Percentiles rank a stretch among this genome's conserved stretches.
These are phyloP conservation scores for Gnetum montanum DNA, from an alignment of 75 land plant genomes.

Conservation along the genomic window DNA sequence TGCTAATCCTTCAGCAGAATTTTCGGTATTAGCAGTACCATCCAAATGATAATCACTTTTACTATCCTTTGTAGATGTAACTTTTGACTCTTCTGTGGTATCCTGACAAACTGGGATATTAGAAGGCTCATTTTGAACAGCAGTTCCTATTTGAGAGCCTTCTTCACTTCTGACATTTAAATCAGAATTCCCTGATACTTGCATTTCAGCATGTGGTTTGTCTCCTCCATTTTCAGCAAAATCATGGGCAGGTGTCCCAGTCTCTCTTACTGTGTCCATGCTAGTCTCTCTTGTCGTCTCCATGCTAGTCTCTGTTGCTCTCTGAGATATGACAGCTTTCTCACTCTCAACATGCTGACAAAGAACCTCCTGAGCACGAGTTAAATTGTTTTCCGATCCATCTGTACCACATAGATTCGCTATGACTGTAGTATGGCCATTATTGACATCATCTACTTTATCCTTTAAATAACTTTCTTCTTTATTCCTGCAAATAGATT, in stretches of 20 bases:
- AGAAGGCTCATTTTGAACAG: conserved; percentile 11
- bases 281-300: background rate
- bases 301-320: background rate
- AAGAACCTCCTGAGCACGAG: background rate
- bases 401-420: background rate
- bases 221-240: no score
- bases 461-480: background rate
- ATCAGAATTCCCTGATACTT: background rate
- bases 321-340: conserved; percentile 3
- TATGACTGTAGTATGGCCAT: background rate
- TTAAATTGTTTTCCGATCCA: background rate
- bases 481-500: conserved; percentile 1
- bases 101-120: conserved; percentile 4
- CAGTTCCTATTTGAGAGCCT: conserved; percentile 3
- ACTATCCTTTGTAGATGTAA: conserved; percentile 3
- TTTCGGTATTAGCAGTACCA: conserved; percentile 1
- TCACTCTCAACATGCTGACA: background rate
- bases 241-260: no score
- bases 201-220: background rate
- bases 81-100: conserved; percentile 2
- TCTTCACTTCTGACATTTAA: conserved; percentile 14
- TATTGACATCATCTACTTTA: background rate
- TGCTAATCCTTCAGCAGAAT: background rate
- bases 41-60: background rate
- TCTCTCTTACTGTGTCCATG: background rate